phyloP scores from a whole-genome alignment of 2,329 filamentous ascomycete species.

The Sclerotinia subarctica region DNA sequence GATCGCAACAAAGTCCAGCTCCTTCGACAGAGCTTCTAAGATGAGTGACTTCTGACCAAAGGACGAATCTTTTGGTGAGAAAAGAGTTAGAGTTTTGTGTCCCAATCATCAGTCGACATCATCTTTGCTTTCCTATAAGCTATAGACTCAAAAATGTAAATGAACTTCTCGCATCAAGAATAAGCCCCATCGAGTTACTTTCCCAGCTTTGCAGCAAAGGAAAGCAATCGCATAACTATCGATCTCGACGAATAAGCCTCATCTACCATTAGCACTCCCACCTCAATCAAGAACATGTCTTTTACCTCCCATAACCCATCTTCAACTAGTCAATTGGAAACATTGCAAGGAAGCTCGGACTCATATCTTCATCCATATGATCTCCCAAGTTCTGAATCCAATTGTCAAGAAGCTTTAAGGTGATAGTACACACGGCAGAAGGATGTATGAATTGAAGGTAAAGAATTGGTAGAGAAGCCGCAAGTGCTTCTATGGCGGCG shows the following conservation, averaged over 20 bases:
- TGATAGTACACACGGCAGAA: constrained; percentile 39
- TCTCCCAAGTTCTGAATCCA: constrained; percentile 40
- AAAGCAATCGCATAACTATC: constrained; percentile 98
- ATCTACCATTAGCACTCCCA: constrained; percentile 48
- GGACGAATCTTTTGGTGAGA: constrained; percentile 39
- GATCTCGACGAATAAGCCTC: constrained; percentile 82
- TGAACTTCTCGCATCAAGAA: constrained; percentile 95
- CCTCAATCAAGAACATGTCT: constrained; percentile 42
- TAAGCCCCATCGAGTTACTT: constrained; percentile 99
- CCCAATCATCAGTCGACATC: constrained; percentile 26
- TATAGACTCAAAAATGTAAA: constrained; percentile 48
- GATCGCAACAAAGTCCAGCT: constrained; percentile 51
- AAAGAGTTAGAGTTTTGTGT: constrained; percentile 34
- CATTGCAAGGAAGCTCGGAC: constrained; percentile 57
- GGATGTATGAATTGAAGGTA: constrained; percentile 41
- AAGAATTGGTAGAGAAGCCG: constrained; percentile 69
- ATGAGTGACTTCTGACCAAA: constrained; percentile 28
- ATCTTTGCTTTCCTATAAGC: constrained; percentile 52
- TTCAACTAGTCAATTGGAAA: constrained; percentile 37
- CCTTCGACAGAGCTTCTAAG: constrained; percentile 65
- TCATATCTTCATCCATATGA: constrained; percentile 83
- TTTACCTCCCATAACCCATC: constrained; percentile 40
- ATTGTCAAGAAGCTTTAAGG: constrained; percentile 25
- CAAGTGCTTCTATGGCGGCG: constrained; percentile 99
- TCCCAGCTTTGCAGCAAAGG: constrained; percentile 39